Conservation (phyloP, 2,329 filamentous ascomycete genomes). For the Pezicula carpinea region DNA sequence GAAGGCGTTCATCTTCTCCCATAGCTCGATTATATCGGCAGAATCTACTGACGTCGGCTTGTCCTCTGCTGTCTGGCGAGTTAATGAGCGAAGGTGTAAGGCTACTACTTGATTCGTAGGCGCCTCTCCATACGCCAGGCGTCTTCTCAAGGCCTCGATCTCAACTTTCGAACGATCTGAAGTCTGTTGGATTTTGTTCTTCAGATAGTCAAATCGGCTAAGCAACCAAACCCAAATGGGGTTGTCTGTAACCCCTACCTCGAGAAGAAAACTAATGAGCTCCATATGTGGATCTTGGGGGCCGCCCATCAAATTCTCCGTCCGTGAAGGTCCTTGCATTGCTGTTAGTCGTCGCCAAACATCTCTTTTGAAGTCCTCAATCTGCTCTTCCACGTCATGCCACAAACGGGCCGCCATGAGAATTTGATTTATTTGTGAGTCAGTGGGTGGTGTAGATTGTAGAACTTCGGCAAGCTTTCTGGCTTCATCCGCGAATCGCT, state of each 20-base stretch:
- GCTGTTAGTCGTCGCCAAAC: constrained; percentile 78
- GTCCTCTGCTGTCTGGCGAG: constrained; percentile 60
- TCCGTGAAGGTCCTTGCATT: constrained; percentile 47
- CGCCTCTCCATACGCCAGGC: constrained; percentile 69
- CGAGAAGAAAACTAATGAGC: constrained; percentile 81
- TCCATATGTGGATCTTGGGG: constrained; percentile 85
- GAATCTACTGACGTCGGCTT: constrained; percentile 67
- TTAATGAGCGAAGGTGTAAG: constrained; percentile 69
- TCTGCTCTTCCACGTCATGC: constrained; percentile 85
- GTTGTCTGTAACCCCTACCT: constrained; percentile 91
- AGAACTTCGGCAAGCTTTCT: constrained; percentile 59
- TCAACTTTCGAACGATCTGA: constrained; percentile 87
- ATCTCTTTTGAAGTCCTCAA: constrained; percentile 82
- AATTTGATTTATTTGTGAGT: constrained; percentile 79
- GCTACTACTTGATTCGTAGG: constrained; percentile 66
- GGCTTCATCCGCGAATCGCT: constrained; percentile 75
- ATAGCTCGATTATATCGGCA: constrained; percentile 78
- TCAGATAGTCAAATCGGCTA: constrained; percentile 84
- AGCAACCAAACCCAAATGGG: constrained; percentile 95
- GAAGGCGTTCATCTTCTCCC: constrained; percentile 81
- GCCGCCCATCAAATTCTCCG: constrained; percentile 10
- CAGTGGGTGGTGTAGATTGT: constrained; percentile 57
- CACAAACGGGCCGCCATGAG: constrained; percentile 90
- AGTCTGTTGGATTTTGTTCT: constrained; percentile 73
- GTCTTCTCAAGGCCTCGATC: constrained; percentile 82